Conservation (phyloP, 495 filamentous ascomycete species). For the Saxophila tyrrhenica region DNA sequence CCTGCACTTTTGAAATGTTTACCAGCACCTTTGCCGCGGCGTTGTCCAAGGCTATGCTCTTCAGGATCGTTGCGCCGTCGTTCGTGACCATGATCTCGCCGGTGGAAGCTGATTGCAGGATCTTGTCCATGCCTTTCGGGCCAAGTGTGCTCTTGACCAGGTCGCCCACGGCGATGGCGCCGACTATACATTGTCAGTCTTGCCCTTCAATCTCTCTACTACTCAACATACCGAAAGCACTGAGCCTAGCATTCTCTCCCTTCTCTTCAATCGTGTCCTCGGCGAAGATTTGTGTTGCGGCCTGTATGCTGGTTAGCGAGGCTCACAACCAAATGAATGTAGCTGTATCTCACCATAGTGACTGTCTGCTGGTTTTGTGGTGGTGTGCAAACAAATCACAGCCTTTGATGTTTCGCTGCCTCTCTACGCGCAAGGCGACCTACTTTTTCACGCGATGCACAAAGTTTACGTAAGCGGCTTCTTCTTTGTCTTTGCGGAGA, state of each 20-base stretch:
- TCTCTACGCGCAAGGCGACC: not conserved
- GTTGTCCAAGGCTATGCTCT: constrained; percentile 97
- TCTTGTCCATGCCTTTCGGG: constrained; percentile 99
- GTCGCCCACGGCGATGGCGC: constrained; percentile 90
- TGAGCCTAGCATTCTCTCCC: constrained; percentile 80
- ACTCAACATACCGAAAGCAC: constrained; percentile 50
- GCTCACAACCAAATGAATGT: not conserved
- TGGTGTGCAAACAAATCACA: not conserved
- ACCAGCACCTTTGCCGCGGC: constrained; percentile 94
- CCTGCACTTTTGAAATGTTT: constrained; percentile 98
- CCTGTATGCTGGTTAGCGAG: not conserved
- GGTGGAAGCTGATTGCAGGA: constrained; percentile 96
- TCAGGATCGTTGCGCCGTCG: constrained; percentile 95
- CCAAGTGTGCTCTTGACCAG: constrained; percentile 93
- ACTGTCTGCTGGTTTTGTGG: not conserved
- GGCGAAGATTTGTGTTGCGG: constrained; percentile 81
- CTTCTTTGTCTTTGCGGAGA: not conserved
- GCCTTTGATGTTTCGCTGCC: not conserved
- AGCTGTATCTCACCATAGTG: not conserved
- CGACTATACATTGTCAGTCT: constrained; percentile 6
- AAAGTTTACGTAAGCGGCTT: not conserved
- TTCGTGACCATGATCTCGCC: constrained; percentile 97
- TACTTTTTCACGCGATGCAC: not conserved
- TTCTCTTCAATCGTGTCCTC: constrained; percentile 97
- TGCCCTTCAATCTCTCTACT: not conserved